Base-by-base conservation (phyloP, 1,284 basidiomycete species). In the Marasmius sp. region DNA sequence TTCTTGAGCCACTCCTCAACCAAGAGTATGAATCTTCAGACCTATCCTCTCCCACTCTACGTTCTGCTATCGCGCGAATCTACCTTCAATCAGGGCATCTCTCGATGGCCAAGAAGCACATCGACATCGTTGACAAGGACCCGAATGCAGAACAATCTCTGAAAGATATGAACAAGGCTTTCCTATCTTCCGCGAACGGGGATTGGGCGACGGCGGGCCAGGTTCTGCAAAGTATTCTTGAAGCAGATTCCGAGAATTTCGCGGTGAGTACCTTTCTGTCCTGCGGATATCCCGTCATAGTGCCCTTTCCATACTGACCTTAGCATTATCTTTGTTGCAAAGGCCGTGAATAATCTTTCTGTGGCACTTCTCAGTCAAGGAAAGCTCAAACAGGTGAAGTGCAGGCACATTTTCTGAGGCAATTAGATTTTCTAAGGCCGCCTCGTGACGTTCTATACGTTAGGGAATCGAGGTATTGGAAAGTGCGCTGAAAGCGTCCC, bases 321-420 rank as follows among this genome's bases (percentile, higher is more conserved):
- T 57, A 43, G 39, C 5, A 16, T 34, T 39, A 2, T 27, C 27
- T 27, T 5, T 27, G 27, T 5, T 27, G 27, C 59, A 3, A 53
- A 92, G 90, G 89, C 90, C n/a, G 80, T 86, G 36, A 94, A 93
- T 71, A 91, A 94, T 68, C 77, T 92, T 9, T 82, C 88, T 0
- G 92, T 94, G 41, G 81, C 86, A 10, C 72, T 91, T 33, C 75
- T 93, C 54, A 83, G 82, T 61, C 84, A 87, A 66, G 92, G 92
- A 4, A 85, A 82, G 65, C 67, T 93, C 38, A 85, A 85, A 69
- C 87, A 93, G 78, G 89, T 86, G n/a, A 49, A 71, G n/a, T 63
- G 8, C 22, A 22, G n/a, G 50, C 59, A 37, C 3, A 34, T 49
- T 57, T 37, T 45, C 14, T 27, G 58, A 14, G 18, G 20, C 48